These are phyloP conservation scores for Candida parachauliodes DNA, from an alignment of 805 yeast species.

Conservation along the genomic window DNA sequence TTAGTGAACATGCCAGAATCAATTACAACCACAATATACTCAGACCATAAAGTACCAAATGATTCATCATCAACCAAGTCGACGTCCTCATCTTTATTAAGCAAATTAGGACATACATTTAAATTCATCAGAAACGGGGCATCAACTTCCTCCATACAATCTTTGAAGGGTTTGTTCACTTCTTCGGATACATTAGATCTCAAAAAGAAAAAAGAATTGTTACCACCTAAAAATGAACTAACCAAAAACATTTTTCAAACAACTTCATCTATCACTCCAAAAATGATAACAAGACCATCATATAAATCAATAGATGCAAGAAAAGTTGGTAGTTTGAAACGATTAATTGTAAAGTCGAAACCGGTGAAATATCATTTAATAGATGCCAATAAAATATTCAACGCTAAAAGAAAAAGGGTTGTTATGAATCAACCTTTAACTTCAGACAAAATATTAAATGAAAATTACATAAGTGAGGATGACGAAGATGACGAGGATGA, in stretches of 20 bases:
- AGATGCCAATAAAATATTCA: slow-evolving; percentile 39
- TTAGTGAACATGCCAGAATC: slow-evolving; percentile 28
- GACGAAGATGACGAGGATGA: slow-evolving; percentile 16
- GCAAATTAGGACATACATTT: slow-evolving; percentile 33
- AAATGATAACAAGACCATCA: slow-evolving; percentile 9
- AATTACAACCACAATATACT: slow-evolving; percentile 26
- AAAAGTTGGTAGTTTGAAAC: slow-evolving; percentile 27
- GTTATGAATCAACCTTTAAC: slow-evolving; percentile 14
- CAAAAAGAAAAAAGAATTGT: slow-evolving; percentile 7
- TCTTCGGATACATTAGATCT: slow-evolving; percentile 19
- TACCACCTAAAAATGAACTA: slow-evolving; percentile 2
- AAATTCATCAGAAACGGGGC: slow-evolving; percentile 24
- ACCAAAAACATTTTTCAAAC: background rate
- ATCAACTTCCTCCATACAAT: slow-evolving; percentile 9
- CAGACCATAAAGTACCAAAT: slow-evolving; percentile 11
- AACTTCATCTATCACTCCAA: slow-evolving; percentile 2
- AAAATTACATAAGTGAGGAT: slow-evolving; percentile 20
- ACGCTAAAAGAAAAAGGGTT: slow-evolving; percentile 29
- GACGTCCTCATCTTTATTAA: slow-evolving; percentile 21
- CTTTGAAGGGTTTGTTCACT: slow-evolving; percentile 31
- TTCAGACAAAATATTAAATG: slow-evolving; percentile 15
- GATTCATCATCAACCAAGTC: slow-evolving; percentile 17
- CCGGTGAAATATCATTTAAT: slow-evolving; percentile 40
- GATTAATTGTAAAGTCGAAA: slow-evolving; percentile 35
- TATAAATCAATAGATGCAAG: slow-evolving; percentile 14